phyloP scores from a whole-genome alignment of 1,139 yeast genomes.

The Ogataea hybrid region DNA sequence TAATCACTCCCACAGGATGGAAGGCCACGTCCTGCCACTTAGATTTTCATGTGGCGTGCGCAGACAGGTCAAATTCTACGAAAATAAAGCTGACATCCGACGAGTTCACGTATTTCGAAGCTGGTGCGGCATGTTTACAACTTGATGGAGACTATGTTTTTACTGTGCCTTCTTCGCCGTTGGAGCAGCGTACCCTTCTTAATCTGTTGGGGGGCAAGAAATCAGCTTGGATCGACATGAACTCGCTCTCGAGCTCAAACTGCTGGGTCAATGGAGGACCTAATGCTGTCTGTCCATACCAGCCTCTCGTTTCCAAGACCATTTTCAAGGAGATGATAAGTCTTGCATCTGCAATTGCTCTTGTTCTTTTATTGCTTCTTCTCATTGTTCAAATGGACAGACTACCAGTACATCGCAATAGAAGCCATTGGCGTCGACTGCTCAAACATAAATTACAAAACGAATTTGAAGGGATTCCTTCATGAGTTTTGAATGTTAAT shows the following conservation, averaged over 20 bases:
- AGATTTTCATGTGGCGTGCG: conserved; percentile 54
- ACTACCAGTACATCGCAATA: conserved; percentile 54
- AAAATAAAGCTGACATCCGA: conserved; percentile 47
- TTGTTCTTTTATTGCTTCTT: conserved; percentile 44
- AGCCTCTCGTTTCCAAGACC: conserved; percentile 48
- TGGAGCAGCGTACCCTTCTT: conserved; percentile 40
- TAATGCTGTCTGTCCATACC: conserved; percentile 76
- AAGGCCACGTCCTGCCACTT: conserved; percentile 49
- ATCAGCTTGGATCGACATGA: conserved; percentile 79
- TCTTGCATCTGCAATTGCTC: conserved; percentile 61
- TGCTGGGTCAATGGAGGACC: conserved; percentile 93
- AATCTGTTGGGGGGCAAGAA: conserved; percentile 20
- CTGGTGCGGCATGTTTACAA: conserved; percentile 31
- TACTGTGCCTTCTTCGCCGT: conserved; percentile 55
- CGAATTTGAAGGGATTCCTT: conserved; percentile 67
- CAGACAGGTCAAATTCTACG: conserved; percentile 37
- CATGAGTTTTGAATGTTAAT: conserved; percentile 29
- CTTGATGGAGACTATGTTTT: conserved; percentile 36
- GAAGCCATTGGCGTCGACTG: conserved; percentile 53
- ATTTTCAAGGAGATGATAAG: conserved; percentile 64
- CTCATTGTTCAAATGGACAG: conserved; percentile 35
- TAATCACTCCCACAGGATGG: conserved; percentile 34
- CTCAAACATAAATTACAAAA: conserved; percentile 43
- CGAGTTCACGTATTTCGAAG: conserved; percentile 50
- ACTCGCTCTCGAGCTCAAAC: conserved; percentile 66